Percentiles rank a stretch among this genome's conserved stretches.
Evolutionary conservation across 2,329 filamentous ascomycete genomes (phyloP).

Genomic region (Fusarium abutilonis): DNA sequence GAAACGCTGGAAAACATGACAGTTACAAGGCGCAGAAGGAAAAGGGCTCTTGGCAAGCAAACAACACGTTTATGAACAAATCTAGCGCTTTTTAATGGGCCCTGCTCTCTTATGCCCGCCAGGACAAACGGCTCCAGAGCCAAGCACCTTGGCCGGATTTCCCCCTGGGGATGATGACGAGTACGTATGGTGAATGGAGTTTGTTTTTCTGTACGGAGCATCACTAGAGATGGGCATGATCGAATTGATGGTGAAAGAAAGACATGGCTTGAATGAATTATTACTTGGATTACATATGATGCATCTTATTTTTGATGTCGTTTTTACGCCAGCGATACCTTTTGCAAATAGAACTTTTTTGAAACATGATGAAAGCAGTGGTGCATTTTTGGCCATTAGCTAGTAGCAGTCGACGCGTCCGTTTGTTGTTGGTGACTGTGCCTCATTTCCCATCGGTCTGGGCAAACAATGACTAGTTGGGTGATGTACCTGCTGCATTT

Average conservation of each 20-base stretch:
- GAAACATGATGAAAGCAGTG: slow-evolving; percentile 16
- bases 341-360: slow-evolving; percentile 29
- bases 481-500: background rate
- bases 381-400: slow-evolving; percentile 3
- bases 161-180: slow-evolving; percentile 17
- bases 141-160: slow-evolving; percentile 21
- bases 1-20: slow-evolving; percentile 14
- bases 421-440: slow-evolving; percentile 2
- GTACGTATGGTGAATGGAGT: slow-evolving; percentile 9
- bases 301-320: slow-evolving; percentile 19
- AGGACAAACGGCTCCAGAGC: slow-evolving; percentile 3
- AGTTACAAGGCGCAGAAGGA: slow-evolving; percentile 10
- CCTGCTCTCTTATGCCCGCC: slow-evolving; percentile 35
- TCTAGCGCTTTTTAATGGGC: slow-evolving; percentile 42
- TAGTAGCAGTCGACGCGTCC: background rate
- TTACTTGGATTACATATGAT: slow-evolving; percentile 25
- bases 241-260: slow-evolving; percentile 25
- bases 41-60: slow-evolving; percentile 38
- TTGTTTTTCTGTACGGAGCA: slow-evolving; percentile 31
- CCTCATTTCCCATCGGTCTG: background rate
- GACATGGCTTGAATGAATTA: slow-evolving; percentile 39
- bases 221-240: slow-evolving; percentile 37
- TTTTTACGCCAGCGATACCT: slow-evolving; percentile 41
- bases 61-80: slow-evolving; percentile 33
- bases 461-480: too few species aligned